Percentiles rank a stretch among this genome's conserved stretches.
phyloP scores from a whole-genome alignment of 2,329 filamentous ascomycete genomes.

The Fusarium haematococcum region DNA sequence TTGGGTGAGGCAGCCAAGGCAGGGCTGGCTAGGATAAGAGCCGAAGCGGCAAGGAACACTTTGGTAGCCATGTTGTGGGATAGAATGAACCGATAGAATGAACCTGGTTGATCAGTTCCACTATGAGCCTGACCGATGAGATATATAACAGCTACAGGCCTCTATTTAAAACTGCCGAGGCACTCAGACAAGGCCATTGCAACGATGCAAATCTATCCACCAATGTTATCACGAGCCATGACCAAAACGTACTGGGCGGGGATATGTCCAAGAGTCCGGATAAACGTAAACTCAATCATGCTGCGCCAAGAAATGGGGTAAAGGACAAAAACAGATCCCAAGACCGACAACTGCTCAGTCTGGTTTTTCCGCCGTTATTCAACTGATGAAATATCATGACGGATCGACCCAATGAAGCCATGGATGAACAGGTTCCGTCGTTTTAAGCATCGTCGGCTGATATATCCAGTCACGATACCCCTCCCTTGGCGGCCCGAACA shows the following conservation, averaged over 20 bases:
- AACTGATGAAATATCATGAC: neutral
- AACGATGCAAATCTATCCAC: neutral
- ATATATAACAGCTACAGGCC: neutral
- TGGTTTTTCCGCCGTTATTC: neutral
- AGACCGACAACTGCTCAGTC: neutral
- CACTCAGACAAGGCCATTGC: neutral
- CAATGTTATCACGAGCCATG: neutral
- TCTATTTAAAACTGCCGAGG: neutral
- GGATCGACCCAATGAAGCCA: neutral
- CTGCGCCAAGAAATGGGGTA: neutral
- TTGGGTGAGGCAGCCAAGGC: constrained; percentile 10
- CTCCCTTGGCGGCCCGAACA: neutral
- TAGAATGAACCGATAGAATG: neutral
- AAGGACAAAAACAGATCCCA: neutral
- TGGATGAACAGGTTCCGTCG: constrained; percentile 19
- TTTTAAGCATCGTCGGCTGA: neutral
- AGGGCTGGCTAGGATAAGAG: neutral
- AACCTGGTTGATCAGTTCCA: neutral
- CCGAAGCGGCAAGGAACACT: constrained; percentile 4
- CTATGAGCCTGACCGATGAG: neutral
- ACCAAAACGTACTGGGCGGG: neutral
- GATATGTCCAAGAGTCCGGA: neutral
- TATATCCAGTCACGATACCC: neutral
- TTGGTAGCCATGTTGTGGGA: constrained; percentile 5
- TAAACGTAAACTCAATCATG: neutral